Conservation (phyloP, 2,329 filamentous ascomycete genomes). For the Anisogramma anomala region DNA sequence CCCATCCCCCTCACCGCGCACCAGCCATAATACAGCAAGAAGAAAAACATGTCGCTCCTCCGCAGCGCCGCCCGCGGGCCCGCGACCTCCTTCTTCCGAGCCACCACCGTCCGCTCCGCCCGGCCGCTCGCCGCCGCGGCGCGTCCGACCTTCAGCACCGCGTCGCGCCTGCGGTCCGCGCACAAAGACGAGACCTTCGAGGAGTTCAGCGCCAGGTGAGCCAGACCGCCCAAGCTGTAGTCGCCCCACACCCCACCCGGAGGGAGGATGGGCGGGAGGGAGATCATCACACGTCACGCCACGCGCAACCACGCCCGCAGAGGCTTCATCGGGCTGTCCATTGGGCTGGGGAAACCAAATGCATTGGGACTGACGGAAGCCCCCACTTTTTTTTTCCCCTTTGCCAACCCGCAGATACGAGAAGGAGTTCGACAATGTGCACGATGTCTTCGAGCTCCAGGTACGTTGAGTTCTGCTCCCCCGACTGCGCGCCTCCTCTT, state of each 20-base stretch:
- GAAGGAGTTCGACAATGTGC: slow-evolving; percentile 95
- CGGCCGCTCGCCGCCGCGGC: slow-evolving; percentile 32
- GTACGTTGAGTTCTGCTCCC: slow-evolving; percentile 39
- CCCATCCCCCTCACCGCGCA: slow-evolving; percentile 24
- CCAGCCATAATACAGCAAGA: background rate
- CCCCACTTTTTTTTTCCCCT: too few species aligned
- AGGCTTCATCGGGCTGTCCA: slow-evolving; percentile 14
- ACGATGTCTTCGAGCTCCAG: slow-evolving; percentile 99
- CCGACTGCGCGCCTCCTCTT: too few species aligned
- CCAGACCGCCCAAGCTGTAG: slow-evolving; percentile 17
- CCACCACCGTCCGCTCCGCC: slow-evolving; percentile 45
- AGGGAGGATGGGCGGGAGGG: background rate
- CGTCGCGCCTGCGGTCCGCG: slow-evolving; percentile 40
- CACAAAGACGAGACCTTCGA: slow-evolving; percentile 97
- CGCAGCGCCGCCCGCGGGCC: slow-evolving; percentile 59
- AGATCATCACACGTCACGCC: slow-evolving; percentile 7
- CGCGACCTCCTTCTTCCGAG: slow-evolving; percentile 49
- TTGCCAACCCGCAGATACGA: slow-evolving; percentile 82
- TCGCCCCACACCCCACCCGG: background rate
- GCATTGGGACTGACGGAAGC: slow-evolving; percentile 28
- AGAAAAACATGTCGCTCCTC: slow-evolving; percentile 34
- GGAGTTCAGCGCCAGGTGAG: slow-evolving; percentile 95
- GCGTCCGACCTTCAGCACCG: slow-evolving; percentile 51
- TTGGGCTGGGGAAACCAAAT: too few species aligned
- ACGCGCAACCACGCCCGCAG: background rate